A percentile compares a stretch with the other conserved stretches of the same genome.
Evolutionary conservation across 2,329 filamentous ascomycete species (phyloP).

Genomic region (Trichoderma atrobrunneum): DNA sequence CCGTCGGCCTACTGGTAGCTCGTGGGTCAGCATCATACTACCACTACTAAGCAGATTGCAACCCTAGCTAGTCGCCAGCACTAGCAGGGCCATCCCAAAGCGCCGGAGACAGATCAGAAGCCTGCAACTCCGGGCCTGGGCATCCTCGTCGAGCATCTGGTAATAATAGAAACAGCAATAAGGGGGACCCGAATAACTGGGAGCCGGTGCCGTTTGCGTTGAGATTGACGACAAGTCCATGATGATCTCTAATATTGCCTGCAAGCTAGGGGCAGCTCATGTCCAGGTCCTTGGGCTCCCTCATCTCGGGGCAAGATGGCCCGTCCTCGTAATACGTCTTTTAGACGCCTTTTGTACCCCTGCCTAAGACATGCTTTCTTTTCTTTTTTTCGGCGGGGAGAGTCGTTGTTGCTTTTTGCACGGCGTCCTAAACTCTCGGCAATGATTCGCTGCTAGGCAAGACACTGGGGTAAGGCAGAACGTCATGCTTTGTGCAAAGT

Average conservation of each 20-base stretch:
- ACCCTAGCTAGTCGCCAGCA: neutral
- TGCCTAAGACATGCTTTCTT: neutral
- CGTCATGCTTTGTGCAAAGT: neutral
- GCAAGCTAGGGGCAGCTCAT: neutral
- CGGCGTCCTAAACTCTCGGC: neutral
- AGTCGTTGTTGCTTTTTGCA: neutral
- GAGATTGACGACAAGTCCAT: neutral
- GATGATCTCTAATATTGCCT: neutral
- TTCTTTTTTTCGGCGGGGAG: neutral
- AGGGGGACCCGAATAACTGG: slow-evolving; percentile 5
- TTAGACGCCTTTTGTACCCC: neutral
- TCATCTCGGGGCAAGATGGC: neutral
- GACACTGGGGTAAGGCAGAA: neutral
- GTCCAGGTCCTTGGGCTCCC: neutral
- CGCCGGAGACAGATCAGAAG: slow-evolving; percentile 3
- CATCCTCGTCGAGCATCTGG: neutral
- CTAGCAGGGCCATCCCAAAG: slow-evolving; percentile 16
- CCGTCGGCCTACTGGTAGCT: neutral
- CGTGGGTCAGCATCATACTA: neutral
- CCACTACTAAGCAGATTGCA: neutral
- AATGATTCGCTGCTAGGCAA: neutral
- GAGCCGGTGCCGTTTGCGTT: neutral
- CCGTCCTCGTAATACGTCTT: neutral
- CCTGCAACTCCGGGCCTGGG: neutral
- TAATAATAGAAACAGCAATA: neutral